These are phyloP conservation scores for Boletus insuetus DNA, from an alignment of 768 basidiomycete species.

Conservation along the genomic window DNA sequence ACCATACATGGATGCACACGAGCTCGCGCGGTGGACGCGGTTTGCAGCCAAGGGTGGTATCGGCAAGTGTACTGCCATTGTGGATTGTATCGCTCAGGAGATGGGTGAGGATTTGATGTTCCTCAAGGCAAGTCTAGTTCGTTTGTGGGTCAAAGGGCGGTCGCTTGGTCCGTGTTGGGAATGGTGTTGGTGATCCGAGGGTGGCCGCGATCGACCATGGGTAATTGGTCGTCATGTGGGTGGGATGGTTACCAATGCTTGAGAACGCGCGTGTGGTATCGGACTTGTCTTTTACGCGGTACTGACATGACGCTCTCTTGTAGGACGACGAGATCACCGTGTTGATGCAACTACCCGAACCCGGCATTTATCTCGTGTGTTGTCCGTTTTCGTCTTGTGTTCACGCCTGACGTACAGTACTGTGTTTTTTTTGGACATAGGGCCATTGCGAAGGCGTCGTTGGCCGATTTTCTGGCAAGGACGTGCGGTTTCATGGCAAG, in stretches of 20 bases:
- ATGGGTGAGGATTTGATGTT: slow-evolving; percentile 80
- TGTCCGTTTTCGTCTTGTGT: not conserved
- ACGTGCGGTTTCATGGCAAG: slow-evolving; percentile 69
- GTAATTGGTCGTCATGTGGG: not conserved
- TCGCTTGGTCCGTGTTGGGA: not conserved
- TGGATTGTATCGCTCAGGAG: slow-evolving; percentile 74
- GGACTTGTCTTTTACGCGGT: not conserved
- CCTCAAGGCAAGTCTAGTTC: slow-evolving; percentile 52
- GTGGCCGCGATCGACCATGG: not conserved
- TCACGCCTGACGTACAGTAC: not conserved
- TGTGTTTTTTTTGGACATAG: slow-evolving; percentile 32
- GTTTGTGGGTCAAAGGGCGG: not conserved
- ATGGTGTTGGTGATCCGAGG: not conserved
- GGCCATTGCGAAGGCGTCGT: slow-evolving; percentile 89
- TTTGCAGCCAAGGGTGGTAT: slow-evolving; percentile 87
- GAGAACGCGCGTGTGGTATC: not conserved
- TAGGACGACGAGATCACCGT: slow-evolving; percentile 82
- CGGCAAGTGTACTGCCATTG: slow-evolving; percentile 69
- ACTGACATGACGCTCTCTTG: slow-evolving; percentile 9
- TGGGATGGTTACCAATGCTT: not conserved
- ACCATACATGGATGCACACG: slow-evolving; percentile 58
- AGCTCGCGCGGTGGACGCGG: slow-evolving; percentile 77
- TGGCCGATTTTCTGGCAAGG: slow-evolving; percentile 60
- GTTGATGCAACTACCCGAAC: slow-evolving; percentile 63
- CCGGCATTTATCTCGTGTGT: slow-evolving; percentile 63